These are phyloP conservation scores for Fusarium hostae DNA, from an alignment of 2,329 filamentous ascomycete genomes.

Conservation along the genomic window DNA sequence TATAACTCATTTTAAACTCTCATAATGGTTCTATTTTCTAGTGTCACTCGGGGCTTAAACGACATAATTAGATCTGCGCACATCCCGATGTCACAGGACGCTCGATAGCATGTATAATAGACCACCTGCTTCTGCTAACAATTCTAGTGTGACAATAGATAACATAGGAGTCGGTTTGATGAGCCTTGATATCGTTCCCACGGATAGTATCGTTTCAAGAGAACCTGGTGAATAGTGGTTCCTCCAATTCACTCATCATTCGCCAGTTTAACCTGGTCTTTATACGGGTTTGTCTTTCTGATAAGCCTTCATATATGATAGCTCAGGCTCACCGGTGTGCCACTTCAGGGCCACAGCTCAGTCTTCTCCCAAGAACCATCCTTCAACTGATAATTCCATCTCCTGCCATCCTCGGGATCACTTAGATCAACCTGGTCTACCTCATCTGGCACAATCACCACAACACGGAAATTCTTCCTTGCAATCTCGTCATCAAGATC, in stretches of 20 bases:
- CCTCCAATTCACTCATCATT: background rate
- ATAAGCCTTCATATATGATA: background rate
- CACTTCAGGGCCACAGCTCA: conserved; percentile 73
- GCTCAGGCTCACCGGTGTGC: background rate
- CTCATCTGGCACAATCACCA: conserved; percentile 82
- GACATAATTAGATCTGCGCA: background rate
- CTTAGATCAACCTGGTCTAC: conserved; percentile 80
- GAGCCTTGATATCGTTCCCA: no score
- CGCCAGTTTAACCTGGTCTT: background rate
- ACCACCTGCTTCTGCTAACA: background rate
- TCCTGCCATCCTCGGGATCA: conserved; percentile 69
- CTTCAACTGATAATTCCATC: conserved; percentile 75
- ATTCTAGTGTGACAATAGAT: background rate
- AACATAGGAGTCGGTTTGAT: background rate
- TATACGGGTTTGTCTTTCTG: background rate
- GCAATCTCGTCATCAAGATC: conserved; percentile 77
- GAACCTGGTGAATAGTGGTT: background rate
- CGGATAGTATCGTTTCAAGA: background rate
- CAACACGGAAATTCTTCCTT: conserved; percentile 80
- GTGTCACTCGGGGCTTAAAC: background rate
- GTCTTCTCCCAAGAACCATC: conserved; percentile 70
- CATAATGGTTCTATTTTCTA: background rate
- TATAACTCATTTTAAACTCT: background rate
- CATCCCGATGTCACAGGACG: background rate
- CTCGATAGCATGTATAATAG: background rate